A percentile compares a stretch with the other conserved stretches of the same genome.
Evolutionary conservation across 352 stramenopile genomes (phyloP).

Genomic region (Phytophthora multivora): DNA sequence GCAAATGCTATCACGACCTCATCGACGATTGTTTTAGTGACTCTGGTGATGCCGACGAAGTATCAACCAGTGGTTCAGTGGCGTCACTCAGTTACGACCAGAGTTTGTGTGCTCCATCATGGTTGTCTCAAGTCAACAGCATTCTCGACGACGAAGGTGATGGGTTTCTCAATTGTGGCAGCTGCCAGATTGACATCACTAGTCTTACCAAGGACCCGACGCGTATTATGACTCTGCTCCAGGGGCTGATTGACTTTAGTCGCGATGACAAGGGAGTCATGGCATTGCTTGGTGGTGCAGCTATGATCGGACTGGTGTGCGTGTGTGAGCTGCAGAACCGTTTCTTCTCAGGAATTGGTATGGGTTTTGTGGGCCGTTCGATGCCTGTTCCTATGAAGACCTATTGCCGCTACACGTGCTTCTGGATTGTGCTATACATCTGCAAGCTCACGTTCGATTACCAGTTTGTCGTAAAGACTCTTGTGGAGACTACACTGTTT

Average conservation of each 20-base stretch:
- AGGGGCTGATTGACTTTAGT: constrained; percentile 53
- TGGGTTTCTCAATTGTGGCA: constrained; percentile 73
- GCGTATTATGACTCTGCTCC: constrained; percentile 54
- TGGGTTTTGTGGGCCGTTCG: constrained; percentile 77
- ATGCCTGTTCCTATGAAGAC: constrained; percentile 74
- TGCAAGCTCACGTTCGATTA: constrained; percentile 88
- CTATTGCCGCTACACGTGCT: constrained; percentile 84
- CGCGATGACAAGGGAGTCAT: constrained; percentile 39
- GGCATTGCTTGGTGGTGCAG: constrained; percentile 44
- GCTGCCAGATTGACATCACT: constrained; percentile 73
- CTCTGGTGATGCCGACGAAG: constrained; percentile 46
- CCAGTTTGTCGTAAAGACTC: constrained; percentile 81
- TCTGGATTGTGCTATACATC: constrained; percentile 80
- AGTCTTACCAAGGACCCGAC: constrained; percentile 56
- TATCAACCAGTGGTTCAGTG: constrained; percentile 34
- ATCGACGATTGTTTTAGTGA: constrained; percentile 51
- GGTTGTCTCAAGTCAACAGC: constrained; percentile 45
- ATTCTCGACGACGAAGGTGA: constrained; percentile 57
- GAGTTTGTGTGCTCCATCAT: constrained; percentile 53
- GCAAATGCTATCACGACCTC: constrained; percentile 53
- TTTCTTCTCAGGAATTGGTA: constrained; percentile 75
- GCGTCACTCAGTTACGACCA: constrained; percentile 57
- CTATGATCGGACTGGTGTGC: constrained; percentile 66
- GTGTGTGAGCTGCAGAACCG: constrained; percentile 73
- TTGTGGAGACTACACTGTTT: constrained; percentile 87